Evolutionary conservation across 2,329 filamentous ascomycete genomes (phyloP).

Genomic region (Sodiomyces alkalinus): DNA sequence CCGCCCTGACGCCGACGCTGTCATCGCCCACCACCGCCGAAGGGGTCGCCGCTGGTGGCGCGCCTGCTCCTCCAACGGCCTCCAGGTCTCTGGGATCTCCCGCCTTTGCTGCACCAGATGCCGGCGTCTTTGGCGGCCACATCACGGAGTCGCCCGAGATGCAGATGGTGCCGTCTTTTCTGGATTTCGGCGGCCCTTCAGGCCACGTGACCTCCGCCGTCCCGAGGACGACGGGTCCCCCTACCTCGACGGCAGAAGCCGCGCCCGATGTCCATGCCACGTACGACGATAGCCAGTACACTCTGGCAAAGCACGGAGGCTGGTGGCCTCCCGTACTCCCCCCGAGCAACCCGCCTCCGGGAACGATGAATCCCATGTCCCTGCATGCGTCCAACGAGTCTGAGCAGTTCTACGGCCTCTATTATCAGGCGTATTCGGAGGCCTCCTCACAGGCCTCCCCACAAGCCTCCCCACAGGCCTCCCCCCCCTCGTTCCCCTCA

Average conservation of each 20-base stretch:
- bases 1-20: not conserved
- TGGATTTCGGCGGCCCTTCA: slow-evolving; percentile 1
- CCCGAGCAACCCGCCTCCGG: slow-evolving; percentile 21
- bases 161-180: not conserved
- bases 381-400: slow-evolving; percentile 23
- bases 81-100: no score
- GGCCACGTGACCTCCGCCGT: not conserved
- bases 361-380: slow-evolving; percentile 38
- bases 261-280: no score
- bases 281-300: no score
- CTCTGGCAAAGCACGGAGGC: not conserved
- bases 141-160: slow-evolving; percentile 1
- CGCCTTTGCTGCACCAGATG: not conserved
- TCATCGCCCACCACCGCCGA: slow-evolving; percentile 1
- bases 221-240: not conserved
- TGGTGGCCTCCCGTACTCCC: slow-evolving; percentile 9
- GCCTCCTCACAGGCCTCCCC: no score
- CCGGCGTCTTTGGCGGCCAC: no score
- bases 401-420: no score
- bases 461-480: no score
- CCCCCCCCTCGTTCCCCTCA: no score
- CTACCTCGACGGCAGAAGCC: not conserved
- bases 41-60: no score
- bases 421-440: no score
- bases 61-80: not conserved